Conservation (phyloP, 2,329 filamentous ascomycete species). For the Zopfia rhizophila region DNA sequence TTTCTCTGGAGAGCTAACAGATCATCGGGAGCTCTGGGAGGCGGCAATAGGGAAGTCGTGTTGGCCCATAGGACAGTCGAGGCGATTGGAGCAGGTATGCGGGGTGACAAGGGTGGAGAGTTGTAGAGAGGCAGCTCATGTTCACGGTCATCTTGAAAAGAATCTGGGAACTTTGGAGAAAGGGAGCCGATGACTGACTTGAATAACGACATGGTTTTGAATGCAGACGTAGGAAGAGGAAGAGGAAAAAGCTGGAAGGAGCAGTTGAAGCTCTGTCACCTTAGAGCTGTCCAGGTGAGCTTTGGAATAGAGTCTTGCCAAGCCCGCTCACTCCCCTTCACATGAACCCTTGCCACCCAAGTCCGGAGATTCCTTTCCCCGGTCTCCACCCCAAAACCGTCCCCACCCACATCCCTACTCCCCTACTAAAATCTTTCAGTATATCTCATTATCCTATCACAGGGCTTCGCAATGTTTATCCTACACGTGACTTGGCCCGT, state of each 20-base stretch:
- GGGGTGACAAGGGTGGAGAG: constrained; percentile 40
- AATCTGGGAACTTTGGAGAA: constrained; percentile 44
- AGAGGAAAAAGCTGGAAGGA: constrained; percentile 9
- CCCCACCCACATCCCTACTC: no score
- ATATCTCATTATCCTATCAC: no score
- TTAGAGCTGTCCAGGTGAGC: constrained; percentile 33
- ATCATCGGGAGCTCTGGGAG: constrained; percentile 48
- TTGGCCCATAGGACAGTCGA: constrained; percentile 47
- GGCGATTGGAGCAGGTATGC: constrained; percentile 46
- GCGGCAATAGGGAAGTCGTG: constrained; percentile 34
- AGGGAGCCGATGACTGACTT: constrained; percentile 50
- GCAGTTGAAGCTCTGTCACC: constrained; percentile 4
- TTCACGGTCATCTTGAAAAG: constrained; percentile 48
- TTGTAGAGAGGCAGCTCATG: constrained; percentile 48
- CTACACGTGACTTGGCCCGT: no score
- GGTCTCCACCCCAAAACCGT: no score
- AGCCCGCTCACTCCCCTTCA: no score
- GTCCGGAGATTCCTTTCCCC: no score
- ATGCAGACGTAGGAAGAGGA: constrained; percentile 4
- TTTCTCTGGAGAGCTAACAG: constrained; percentile 63
- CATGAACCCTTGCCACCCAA: no score
- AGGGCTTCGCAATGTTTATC: no score
- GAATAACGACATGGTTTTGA: constrained; percentile 41
- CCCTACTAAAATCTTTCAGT: no score
- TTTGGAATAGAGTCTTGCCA: no score